These are phyloP conservation scores for Penicillium corylophilum DNA, from an alignment of 2,329 filamentous ascomycete genomes.

Conservation along the genomic window DNA sequence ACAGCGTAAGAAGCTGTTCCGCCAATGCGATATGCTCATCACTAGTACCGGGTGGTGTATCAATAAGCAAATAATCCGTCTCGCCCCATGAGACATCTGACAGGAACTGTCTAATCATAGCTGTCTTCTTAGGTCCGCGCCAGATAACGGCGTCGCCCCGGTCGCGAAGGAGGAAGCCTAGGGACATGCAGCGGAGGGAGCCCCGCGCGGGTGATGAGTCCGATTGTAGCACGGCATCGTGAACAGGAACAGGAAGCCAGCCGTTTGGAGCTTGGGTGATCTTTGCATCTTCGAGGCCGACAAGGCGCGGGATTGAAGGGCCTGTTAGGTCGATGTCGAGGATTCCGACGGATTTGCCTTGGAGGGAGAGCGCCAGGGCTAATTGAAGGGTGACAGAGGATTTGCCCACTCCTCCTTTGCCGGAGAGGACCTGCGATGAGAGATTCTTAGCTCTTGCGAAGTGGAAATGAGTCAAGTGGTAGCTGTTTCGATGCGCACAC, in stretches of 20 bases:
- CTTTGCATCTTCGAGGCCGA: slow-evolving; percentile 83
- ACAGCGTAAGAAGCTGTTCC: slow-evolving; percentile 68
- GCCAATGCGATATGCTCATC: slow-evolving; percentile 96
- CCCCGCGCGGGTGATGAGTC: slow-evolving; percentile 28
- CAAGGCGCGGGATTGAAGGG: slow-evolving; percentile 92
- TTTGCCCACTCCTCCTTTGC: slow-evolving; percentile 97
- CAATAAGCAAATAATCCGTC: slow-evolving; percentile 89
- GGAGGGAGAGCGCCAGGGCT: slow-evolving; percentile 79
- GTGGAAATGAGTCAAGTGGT: not conserved
- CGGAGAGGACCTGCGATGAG: slow-evolving; percentile 70
- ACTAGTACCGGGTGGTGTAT: slow-evolving; percentile 92
- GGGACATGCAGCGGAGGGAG: slow-evolving; percentile 71
- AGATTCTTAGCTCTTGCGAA: not conserved
- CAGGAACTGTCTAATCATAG: slow-evolving; percentile 96
- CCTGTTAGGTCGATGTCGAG: slow-evolving; percentile 96
- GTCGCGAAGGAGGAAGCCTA: slow-evolving; percentile 82
- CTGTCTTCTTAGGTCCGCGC: slow-evolving; percentile 97
- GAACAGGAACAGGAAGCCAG: slow-evolving; percentile 86
- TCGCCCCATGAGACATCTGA: slow-evolving; percentile 84
- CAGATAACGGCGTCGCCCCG: slow-evolving; percentile 92
- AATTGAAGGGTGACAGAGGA: slow-evolving; percentile 97
- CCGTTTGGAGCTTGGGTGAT: slow-evolving; percentile 88
- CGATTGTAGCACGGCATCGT: slow-evolving; percentile 53
- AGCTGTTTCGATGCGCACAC: not conserved
- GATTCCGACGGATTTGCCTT: slow-evolving; percentile 86